phyloP scores from a whole-genome alignment of 352 stramenopile genomes.

The Halophytophthora batemanensis region DNA sequence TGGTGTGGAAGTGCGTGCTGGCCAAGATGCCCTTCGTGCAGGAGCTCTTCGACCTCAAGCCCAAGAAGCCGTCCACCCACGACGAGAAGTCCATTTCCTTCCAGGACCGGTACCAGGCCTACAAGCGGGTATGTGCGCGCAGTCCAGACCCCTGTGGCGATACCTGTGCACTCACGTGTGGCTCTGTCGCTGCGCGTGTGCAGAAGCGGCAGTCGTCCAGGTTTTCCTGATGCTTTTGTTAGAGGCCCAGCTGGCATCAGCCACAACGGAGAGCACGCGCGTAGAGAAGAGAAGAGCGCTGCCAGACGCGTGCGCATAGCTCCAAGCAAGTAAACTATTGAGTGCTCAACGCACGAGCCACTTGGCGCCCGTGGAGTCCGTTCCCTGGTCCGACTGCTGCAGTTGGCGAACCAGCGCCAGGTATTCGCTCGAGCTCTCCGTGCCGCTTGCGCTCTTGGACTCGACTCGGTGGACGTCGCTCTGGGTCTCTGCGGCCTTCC shows the following conservation, averaged over 20 bases:
- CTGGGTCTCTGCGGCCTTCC: constrained; percentile 43
- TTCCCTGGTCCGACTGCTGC: constrained; percentile 52
- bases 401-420: constrained; percentile 61
- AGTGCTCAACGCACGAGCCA: constrained; percentile 64
- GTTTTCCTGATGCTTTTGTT: constrained; percentile 20
- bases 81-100: constrained; percentile 62
- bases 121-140: constrained; percentile 44
- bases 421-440: constrained; percentile 45
- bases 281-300: no score
- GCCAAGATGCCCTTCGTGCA: constrained; percentile 82
- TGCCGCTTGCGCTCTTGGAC: constrained; percentile 5
- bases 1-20: constrained; percentile 84
- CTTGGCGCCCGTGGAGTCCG: constrained; percentile 47
- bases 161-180: no score
- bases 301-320: no score
- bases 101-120: constrained; percentile 65
- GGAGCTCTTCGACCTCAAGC: constrained; percentile 82
- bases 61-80: constrained; percentile 36
- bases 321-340: constrained; percentile 29
- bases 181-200: constrained; percentile 10
- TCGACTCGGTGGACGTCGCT: constrained; percentile 9
- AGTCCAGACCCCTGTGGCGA: no score
- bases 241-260: constrained; percentile 1
- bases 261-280: constrained; percentile 14
- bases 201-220: constrained; percentile 46